Base-by-base conservation (phyloP, 2,329 filamentous ascomycete species). In the Neofusicoccum sp. region DNA sequence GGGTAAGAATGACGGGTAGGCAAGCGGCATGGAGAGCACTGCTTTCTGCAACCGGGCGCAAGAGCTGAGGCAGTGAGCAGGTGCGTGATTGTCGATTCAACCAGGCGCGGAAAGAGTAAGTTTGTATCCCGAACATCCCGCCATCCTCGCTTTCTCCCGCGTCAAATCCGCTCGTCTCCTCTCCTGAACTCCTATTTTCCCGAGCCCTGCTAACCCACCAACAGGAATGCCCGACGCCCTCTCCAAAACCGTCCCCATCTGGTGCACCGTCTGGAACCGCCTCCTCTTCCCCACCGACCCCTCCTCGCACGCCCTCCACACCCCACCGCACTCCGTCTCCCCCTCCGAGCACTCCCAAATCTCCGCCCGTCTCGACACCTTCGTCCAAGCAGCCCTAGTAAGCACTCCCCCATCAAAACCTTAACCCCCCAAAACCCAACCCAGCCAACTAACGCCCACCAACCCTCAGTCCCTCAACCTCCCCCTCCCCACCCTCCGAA, bases 241-340 rank as follows among this genome's bases (percentile, higher is more conserved):
- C 16, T 92, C 90, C 70, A 97, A 97, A 76, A 98, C 95, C 0
- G 83, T 98, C 31, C 94, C 95, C 1, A 91, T 97, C 66, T 99
- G 95, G 95, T 93, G 91, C 76, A 87, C 89, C 66, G 91, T 97
- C 16, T 78, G 97, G 70, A 98, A 98, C 77, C 83, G 85, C 50
- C 81, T 87, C 3, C 79, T 98, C 4, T 96, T 97, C 73, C 89
- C 90, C 0, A 77, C 81, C 22, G 67, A 79, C 3, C 67, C 70
- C 16, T 71, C 73, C 14, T 78, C 75, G 22, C 81, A 89, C 70
- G 69, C 76, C 1, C 82, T 98, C 6, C 84, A 87, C 70, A 89
- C 91, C 4, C 91, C 93, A 1, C 87, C 89, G 1, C 84, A 88
- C 65, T 86, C 89, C 33, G 86, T 96, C 11, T 88, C 90, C 3